Base-by-base conservation (phyloP, 805 yeast species). In the Kodamaea laetipori region DNA sequence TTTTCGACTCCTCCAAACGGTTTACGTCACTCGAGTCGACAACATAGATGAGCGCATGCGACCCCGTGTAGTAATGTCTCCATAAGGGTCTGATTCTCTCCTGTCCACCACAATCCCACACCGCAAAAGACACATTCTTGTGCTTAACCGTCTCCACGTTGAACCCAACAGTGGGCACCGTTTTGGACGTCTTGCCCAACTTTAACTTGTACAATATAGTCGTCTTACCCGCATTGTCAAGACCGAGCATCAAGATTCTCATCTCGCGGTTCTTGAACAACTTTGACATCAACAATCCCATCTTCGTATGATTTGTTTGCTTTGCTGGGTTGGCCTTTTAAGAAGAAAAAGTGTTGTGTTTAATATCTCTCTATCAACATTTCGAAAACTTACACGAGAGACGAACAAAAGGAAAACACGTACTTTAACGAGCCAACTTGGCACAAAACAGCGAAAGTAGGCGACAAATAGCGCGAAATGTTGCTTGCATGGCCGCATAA, bases 81-180 rank as follows among this genome's bases (percentile, higher is more conserved):
- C 98, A 90, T 46, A 90, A 73, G 0, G 95, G 95, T 60, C 97
- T 80, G 54, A 90, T 79, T 64, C 95, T 75, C 57, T 86, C 95
- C 71, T 89, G 97, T 61, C 97, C 97, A 68, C 97, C 97, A 48
- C 94, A 94, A 65, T 87, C 95, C 95, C 95, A 87, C 60, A 87
- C 90, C 48, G 89, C 88, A 69, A 87, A 86, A 44, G 86, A 82
- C 46, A 86, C 83, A 63, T 86, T 86, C 61, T 83, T 84, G 65
- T 84, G 86, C 45, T 85, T 81, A 49, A 87, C 87, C 3, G 92
- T 84, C 64, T 87, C 96, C 38, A 87, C 94, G 66, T 90, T 90
- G 71, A 90, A 90, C 2, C 97, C 97, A 16, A 89, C 95, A 0
- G 96, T 90, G 16, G 97, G 97, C 4, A 89, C 94, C 0, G 96